phyloP scores from a whole-genome alignment of 768 basidiomycete species.

The Suillus subluteus region DNA sequence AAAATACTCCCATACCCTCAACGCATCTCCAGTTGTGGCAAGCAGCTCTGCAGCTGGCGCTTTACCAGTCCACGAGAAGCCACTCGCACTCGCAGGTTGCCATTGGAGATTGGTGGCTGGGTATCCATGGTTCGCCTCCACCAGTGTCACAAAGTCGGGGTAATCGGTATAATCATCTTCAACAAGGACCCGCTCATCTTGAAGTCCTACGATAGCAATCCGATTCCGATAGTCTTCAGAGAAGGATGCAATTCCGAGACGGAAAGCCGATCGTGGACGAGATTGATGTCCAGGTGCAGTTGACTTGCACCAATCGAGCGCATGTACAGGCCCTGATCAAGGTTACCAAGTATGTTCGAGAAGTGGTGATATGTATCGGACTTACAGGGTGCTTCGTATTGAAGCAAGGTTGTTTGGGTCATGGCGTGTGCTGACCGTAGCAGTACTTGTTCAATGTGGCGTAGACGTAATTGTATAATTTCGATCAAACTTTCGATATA shows the following conservation, averaged over 20 bases:
- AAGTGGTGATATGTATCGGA: conserved; percentile 15
- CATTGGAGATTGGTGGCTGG: conserved; percentile 93
- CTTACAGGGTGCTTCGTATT: conserved; percentile 88
- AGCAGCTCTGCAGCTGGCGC: conserved; percentile 74
- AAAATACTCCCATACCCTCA: conserved; percentile 90
- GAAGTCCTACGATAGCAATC: conserved; percentile 77
- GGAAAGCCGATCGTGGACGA: conserved; percentile 77
- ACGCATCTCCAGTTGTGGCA: conserved; percentile 92
- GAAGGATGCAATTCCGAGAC: conserved; percentile 85
- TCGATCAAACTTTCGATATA: conserved; percentile 9
- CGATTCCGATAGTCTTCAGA: conserved; percentile 83
- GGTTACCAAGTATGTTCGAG: conserved; percentile 21
- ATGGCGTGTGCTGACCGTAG: conserved; percentile 37
- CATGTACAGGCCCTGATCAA: conserved; percentile 77
- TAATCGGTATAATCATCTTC: conserved; percentile 85
- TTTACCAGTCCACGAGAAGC: conserved; percentile 72
- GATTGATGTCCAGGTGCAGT: conserved; percentile 72
- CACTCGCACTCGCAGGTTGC: conserved; percentile 77
- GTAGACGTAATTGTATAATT: conserved; percentile 1
- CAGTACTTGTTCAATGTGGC: conserved; percentile 26
- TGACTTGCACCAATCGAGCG: conserved; percentile 88
- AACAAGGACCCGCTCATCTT: conserved; percentile 86
- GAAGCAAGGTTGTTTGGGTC: conserved; percentile 73
- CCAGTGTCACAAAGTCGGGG: conserved; percentile 85
- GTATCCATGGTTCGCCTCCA: conserved; percentile 85